phyloP scores from a whole-genome alignment of 2,329 filamentous ascomycete species.

The Diplodia mutila region DNA sequence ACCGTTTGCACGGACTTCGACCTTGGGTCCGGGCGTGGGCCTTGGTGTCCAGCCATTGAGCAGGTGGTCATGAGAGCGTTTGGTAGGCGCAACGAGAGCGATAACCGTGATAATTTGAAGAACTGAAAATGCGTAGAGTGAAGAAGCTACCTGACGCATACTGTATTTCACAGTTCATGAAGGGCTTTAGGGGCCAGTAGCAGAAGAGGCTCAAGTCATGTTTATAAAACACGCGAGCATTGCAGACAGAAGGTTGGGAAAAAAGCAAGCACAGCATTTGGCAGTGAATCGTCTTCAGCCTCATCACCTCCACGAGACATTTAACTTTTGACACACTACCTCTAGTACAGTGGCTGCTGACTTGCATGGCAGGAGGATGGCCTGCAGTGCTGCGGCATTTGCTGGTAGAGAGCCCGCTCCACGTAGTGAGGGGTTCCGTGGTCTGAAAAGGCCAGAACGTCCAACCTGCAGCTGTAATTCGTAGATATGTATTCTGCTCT shows the following conservation, averaged over 20 bases:
- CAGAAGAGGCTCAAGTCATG: not conserved
- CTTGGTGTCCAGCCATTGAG: slow-evolving; percentile 5
- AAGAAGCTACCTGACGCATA: not conserved
- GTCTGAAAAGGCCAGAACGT: not conserved
- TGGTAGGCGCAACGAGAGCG: not conserved
- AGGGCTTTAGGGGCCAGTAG: not conserved
- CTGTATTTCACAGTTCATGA: not conserved
- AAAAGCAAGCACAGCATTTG: not conserved
- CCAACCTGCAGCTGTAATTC: not conserved
- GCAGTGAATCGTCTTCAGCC: not conserved
- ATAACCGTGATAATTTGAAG: not conserved
- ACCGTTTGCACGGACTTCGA: not conserved
- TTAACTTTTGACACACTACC: not conserved
- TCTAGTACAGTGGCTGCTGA: not conserved
- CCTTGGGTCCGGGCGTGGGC: not conserved
- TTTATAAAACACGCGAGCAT: not conserved
- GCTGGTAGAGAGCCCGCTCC: not conserved
- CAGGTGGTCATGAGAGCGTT: slow-evolving; percentile 3
- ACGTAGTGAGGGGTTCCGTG: not conserved
- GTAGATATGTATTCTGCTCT: not conserved
- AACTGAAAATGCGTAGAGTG: not conserved
- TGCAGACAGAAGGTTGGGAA: not conserved
- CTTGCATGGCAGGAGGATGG: not conserved
- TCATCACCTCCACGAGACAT: not conserved
- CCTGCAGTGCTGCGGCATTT: not conserved